phyloP scores from a whole-genome alignment of 129 eudicot species.

The Helianthus tuberosus region DNA sequence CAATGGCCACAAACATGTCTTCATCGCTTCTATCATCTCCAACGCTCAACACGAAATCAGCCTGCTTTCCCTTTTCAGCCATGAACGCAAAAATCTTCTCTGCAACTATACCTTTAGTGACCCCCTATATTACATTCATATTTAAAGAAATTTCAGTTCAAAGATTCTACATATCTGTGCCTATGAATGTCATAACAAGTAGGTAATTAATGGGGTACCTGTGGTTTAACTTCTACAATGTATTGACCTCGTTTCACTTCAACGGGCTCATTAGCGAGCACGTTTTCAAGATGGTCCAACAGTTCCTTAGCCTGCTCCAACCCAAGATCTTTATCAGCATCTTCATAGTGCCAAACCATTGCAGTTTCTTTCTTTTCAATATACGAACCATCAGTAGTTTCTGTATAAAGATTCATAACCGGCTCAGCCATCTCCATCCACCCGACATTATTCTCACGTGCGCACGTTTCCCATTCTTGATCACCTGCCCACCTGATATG shows the following conservation, averaged over 20 bases:
- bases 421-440: conserved; percentile 53
- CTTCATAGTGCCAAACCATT: conserved; percentile 42
- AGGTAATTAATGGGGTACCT: conserved; percentile 26
- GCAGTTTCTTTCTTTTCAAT: conserved; percentile 44
- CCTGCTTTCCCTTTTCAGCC: conserved; percentile 46
- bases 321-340: conserved; percentile 32
- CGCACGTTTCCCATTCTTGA: conserved; percentile 36
- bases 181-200: no score
- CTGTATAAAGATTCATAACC: conserved; percentile 46
- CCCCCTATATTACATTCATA: conserved; percentile 40
- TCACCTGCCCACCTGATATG: conserved; percentile 32
- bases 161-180: not conserved
- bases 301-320: conserved; percentile 45
- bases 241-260: conserved; percentile 44
- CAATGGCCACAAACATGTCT: conserved; percentile 75
- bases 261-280: conserved; percentile 50
- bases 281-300: conserved; percentile 52
- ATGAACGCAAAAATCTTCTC: conserved; percentile 55
- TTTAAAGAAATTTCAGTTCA: not conserved
- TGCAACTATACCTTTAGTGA: conserved; percentile 77
- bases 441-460: conserved; percentile 20
- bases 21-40: conserved; percentile 79
- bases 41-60: conserved; percentile 69
- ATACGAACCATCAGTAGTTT: conserved; percentile 48
- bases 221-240: conserved; percentile 47